Evolutionary conservation across 2,329 filamentous ascomycete species (phyloP).

Genomic region (Nannizziopsis barbatae): DNA sequence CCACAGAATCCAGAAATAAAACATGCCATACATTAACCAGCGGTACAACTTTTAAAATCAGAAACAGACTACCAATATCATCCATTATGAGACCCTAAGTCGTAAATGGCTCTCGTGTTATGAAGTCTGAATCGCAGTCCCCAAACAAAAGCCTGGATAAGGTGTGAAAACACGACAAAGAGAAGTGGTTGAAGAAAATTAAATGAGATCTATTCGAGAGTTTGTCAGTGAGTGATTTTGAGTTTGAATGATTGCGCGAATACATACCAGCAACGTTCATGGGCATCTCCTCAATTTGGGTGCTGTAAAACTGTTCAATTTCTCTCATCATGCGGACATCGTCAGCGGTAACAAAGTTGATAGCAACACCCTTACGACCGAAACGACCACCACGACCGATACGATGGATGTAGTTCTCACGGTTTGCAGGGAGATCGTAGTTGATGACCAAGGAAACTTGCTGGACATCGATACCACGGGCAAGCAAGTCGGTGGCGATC

Average conservation of each 20-base stretch:
- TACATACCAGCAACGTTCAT: slow-evolving; percentile 66
- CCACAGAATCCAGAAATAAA: slow-evolving; percentile 9
- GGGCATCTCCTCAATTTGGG: slow-evolving; percentile 99
- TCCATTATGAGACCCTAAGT: slow-evolving; percentile 14
- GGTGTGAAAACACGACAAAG: slow-evolving; percentile 21
- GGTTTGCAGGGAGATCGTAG: slow-evolving; percentile 97
- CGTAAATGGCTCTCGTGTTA: slow-evolving; percentile 8
- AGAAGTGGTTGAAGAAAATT: slow-evolving; percentile 21
- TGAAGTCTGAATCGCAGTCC: not conserved
- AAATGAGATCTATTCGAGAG: slow-evolving; percentile 31
- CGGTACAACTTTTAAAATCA: slow-evolving; percentile 15
- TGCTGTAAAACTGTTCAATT: slow-evolving; percentile 99
- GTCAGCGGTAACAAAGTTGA: slow-evolving; percentile 99
- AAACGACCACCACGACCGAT: slow-evolving; percentile 99
- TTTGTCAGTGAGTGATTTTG: not conserved
- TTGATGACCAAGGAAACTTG: slow-evolving; percentile 99
- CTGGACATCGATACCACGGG: slow-evolving; percentile 99
- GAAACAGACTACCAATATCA: slow-evolving; percentile 13
- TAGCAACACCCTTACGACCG: slow-evolving; percentile 99
- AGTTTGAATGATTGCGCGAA: not conserved
- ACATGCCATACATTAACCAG: slow-evolving; percentile 10
- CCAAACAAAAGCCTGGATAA: not conserved
- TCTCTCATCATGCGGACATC: slow-evolving; percentile 99
- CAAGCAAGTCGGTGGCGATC: slow-evolving; percentile 93
- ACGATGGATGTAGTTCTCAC: slow-evolving; percentile 99